A percentile compares a stretch with the other conserved stretches of the same genome.
These are phyloP conservation scores for Phytophthora palmivora DNA, from an alignment of 352 stramenopile species.

Conservation along the genomic window DNA sequence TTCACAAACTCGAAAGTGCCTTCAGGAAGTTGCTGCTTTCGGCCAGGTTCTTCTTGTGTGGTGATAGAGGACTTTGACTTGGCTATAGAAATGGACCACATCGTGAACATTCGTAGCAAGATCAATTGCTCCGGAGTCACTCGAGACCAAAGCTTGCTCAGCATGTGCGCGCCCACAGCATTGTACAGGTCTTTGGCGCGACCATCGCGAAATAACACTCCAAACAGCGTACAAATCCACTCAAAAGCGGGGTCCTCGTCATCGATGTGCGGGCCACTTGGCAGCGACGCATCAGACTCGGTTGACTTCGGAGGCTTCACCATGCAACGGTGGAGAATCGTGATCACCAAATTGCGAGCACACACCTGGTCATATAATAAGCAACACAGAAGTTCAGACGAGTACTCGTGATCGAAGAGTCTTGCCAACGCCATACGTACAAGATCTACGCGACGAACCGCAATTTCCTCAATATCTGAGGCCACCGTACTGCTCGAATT, in stretches of 20 bases:
- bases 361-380: conserved; percentile 46
- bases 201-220: conserved; percentile 56
- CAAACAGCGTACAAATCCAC: conserved; percentile 79
- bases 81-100: conserved; percentile 49
- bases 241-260: conserved; percentile 76
- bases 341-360: conserved; percentile 74
- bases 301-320: conserved; percentile 31
- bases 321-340: conserved; percentile 79
- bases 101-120: conserved; percentile 75
- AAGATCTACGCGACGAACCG: conserved; percentile 52
- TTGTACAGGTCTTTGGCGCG: conserved; percentile 72
- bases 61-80: not conserved
- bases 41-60: conserved; percentile 9
- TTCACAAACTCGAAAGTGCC: conserved; percentile 62
- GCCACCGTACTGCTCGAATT: conserved; percentile 40
- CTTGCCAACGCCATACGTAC: conserved; percentile 31
- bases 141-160: conserved; percentile 82
- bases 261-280: conserved; percentile 30
- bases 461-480: conserved; percentile 29
- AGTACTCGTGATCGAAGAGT: not conserved
- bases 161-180: conserved; percentile 72
- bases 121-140: conserved; percentile 87
- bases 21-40: conserved; percentile 15
- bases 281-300: conserved; percentile 7
- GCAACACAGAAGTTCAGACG: not conserved